A percentile compares a stretch with the other conserved stretches of the same genome.
phyloP scores from a whole-genome alignment of 176 grass and related monocot genomes.

The Eremochloa ophiuroides region DNA sequence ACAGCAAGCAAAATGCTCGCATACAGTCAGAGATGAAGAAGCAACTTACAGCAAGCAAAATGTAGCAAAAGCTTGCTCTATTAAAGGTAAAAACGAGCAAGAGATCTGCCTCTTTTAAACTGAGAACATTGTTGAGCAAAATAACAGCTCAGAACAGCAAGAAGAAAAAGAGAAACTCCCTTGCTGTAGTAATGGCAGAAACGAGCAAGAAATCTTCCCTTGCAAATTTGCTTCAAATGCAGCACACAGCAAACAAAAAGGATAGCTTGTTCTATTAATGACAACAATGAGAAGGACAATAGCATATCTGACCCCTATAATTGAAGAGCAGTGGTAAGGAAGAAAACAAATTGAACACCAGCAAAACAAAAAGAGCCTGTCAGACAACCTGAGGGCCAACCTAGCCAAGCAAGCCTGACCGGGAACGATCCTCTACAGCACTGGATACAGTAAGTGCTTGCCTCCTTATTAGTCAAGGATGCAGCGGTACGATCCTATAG shows the following conservation, averaged over 20 bases:
- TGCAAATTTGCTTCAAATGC: no score
- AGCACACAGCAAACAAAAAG: no score
- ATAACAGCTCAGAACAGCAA: neutral
- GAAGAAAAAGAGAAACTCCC: neutral
- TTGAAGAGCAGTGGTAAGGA: no score
- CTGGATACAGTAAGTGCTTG: neutral
- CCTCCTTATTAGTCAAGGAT: conserved; percentile 35
- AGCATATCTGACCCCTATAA: no score
- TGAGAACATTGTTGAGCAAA: neutral
- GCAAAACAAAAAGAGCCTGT: neutral
- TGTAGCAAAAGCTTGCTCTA: neutral
- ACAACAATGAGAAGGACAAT: neutral
- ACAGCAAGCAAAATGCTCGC: no score
- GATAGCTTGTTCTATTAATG: no score
- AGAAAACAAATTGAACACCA: no score
- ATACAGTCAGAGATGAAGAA: neutral
- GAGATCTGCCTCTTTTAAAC: neutral
- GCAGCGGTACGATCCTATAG: neutral
- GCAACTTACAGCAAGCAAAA: neutral
- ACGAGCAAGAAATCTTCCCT: no score
- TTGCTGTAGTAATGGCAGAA: neutral
- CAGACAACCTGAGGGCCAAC: conserved; percentile 41
- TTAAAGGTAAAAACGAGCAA: neutral
- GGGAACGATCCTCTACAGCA: conserved; percentile 46
- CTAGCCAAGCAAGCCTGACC: neutral